Evolutionary conservation across 768 basidiomycete species (phyloP).

Genomic region (Udeniomyces megalosporus): DNA sequence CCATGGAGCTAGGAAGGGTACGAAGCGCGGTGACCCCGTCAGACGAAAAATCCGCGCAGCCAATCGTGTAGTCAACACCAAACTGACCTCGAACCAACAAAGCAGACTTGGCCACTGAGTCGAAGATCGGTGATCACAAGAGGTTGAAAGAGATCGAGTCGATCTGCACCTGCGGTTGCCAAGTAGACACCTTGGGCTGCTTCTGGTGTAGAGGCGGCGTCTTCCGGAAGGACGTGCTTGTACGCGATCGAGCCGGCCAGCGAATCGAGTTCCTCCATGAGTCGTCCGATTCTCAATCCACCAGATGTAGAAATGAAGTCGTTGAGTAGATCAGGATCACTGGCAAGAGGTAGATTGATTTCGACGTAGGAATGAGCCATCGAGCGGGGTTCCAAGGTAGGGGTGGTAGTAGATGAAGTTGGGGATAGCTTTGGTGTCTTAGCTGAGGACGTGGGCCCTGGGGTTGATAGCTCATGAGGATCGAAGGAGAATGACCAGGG

Average conservation of each 20-base stretch:
- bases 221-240: slow-evolving; percentile 11
- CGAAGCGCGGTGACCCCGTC: neutral
- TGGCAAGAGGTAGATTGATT: neutral
- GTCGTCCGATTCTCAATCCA: slow-evolving; percentile 4
- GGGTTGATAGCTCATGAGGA: neutral
- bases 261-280: slow-evolving; percentile 13
- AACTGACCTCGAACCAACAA: slow-evolving; percentile 57
- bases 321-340: neutral
- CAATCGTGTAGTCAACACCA: slow-evolving; percentile 35
- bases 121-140: slow-evolving; percentile 44
- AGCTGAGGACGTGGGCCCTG: neutral
- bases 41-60: neutral
- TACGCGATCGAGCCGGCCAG: slow-evolving; percentile 4
- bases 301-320: slow-evolving; percentile 11
- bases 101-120: slow-evolving; percentile 64
- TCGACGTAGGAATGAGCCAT: neutral
- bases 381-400: neutral
- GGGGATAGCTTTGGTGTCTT: neutral
- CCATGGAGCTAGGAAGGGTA: slow-evolving; percentile 36
- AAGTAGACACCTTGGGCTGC: slow-evolving; percentile 52
- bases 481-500: slow-evolving; percentile 11
- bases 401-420: neutral
- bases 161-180: slow-evolving; percentile 67
- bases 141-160: slow-evolving; percentile 31
- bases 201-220: neutral